A percentile compares a stretch with the other conserved stretches of the same genome.
phyloP scores from a whole-genome alignment of 345 rosid genomes.

The Gossypium stocksii region DNA sequence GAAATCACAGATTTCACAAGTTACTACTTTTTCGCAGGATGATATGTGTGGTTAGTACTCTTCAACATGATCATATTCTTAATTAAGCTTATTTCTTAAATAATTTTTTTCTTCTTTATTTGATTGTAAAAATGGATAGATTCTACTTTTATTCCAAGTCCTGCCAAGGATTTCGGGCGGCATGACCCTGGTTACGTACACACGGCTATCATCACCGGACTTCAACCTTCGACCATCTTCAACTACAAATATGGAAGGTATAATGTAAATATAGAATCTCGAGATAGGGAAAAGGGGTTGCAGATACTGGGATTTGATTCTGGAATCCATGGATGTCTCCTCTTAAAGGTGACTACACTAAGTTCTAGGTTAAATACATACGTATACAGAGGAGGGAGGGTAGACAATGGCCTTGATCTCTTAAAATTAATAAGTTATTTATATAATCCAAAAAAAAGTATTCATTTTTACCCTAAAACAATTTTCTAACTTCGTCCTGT shows the following conservation, averaged over 20 bases:
- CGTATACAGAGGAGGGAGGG: no score
- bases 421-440: no score
- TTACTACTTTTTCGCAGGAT: constrained; percentile 43
- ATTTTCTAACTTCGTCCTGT: no score
- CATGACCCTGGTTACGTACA: constrained; percentile 73
- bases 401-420: no score
- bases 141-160: constrained; percentile 33
- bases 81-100: not conserved
- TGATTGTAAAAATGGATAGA: constrained; percentile 22
- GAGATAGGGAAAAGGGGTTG: no score
- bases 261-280: constrained; percentile 14
- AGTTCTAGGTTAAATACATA: not conserved
- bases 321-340: no score
- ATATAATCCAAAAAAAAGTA: no score
- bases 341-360: no score
- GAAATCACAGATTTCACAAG: constrained; percentile 31
- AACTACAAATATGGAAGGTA: constrained; percentile 70
- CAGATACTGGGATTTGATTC: no score
- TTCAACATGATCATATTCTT: not conserved
- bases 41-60: constrained; percentile 49
- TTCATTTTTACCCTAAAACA: no score
- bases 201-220: constrained; percentile 55
- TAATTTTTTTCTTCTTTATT: not conserved
- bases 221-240: constrained; percentile 39
- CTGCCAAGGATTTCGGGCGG: constrained; percentile 81